These are phyloP conservation scores for Tremella yokohamensis DNA, from an alignment of 768 basidiomycete genomes.

Conservation along the genomic window DNA sequence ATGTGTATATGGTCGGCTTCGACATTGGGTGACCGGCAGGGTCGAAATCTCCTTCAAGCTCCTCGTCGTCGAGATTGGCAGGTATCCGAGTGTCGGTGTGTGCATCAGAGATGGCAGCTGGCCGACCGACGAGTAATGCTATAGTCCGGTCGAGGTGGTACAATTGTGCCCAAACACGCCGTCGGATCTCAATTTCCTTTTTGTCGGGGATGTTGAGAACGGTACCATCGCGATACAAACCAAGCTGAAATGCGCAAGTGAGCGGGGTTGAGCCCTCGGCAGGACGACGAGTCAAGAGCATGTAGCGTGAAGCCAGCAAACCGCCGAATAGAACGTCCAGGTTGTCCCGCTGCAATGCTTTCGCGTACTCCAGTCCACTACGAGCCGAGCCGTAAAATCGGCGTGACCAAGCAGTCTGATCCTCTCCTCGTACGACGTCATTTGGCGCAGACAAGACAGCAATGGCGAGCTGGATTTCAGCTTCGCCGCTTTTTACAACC, in stretches of 20 bases:
- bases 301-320: conserved; percentile 50
- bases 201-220: conserved; percentile 49
- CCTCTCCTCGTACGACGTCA: conserved; percentile 43
- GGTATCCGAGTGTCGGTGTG: conserved; percentile 51
- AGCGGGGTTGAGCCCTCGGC: conserved; percentile 52
- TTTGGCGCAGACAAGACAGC: conserved; percentile 49
- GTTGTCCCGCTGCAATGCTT: conserved; percentile 52
- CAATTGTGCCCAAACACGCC: conserved; percentile 50
- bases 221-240: conserved; percentile 51
- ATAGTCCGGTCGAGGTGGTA: conserved; percentile 52
- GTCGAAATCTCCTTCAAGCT: conserved; percentile 49
- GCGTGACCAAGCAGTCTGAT: conserved; percentile 48
- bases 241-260: conserved; percentile 52
- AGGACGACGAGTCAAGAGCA: conserved; percentile 51
- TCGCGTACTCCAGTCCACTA: conserved; percentile 49
- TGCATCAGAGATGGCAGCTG: conserved; percentile 50
- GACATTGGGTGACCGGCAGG: conserved; percentile 49
- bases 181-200: conserved; percentile 50
- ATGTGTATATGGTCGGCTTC: conserved; percentile 50
- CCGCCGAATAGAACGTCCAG: conserved; percentile 51
- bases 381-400: conserved; percentile 49
- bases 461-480: conserved; percentile 48
- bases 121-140: conserved; percentile 51
- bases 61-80: conserved; percentile 51
- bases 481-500: background rate